phyloP scores from a whole-genome alignment of 2,329 filamentous ascomycete genomes.

The Aspergillus quadricinctus region DNA sequence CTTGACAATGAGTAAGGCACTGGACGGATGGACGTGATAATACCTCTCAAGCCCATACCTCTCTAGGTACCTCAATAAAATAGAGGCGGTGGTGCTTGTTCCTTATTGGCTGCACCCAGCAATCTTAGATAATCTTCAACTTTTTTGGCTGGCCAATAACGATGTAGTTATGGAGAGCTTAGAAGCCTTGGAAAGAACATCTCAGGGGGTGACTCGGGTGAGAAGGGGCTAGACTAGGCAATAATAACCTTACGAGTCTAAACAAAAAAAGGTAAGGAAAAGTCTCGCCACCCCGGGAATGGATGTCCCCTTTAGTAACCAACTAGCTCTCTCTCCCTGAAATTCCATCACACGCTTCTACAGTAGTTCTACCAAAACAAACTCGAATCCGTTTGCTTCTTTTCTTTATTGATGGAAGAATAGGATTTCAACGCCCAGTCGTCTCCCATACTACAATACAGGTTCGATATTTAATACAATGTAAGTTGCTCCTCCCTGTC shows the following conservation, averaged over 20 bases:
- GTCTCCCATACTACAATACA: neutral
- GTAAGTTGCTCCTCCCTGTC: conserved; percentile 12
- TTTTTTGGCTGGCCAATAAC: neutral
- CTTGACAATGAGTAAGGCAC: no score
- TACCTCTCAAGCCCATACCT: no score
- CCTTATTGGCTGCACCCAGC: neutral
- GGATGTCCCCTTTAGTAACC: conserved; percentile 12
- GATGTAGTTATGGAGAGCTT: neutral
- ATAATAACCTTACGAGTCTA: neutral
- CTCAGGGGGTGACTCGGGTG: neutral
- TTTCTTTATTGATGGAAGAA: neutral
- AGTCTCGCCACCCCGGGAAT: conserved; percentile 35
- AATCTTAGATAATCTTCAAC: neutral
- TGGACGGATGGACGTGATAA: no score
- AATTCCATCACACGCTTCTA: neutral
- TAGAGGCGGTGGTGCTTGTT: no score
- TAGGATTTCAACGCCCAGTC: neutral
- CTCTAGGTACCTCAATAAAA: no score
- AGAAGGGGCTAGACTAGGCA: neutral
- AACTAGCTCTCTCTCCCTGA: conserved; percentile 1
- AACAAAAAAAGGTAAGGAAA: conserved; percentile 9
- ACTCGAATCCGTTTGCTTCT: neutral
- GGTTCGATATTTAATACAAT: conserved; percentile 11
- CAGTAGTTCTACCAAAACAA: neutral
- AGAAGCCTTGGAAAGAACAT: neutral